These are phyloP conservation scores for Aspergillus aculeatus DNA, from an alignment of 2,329 filamentous ascomycete species.

Conservation along the genomic window DNA sequence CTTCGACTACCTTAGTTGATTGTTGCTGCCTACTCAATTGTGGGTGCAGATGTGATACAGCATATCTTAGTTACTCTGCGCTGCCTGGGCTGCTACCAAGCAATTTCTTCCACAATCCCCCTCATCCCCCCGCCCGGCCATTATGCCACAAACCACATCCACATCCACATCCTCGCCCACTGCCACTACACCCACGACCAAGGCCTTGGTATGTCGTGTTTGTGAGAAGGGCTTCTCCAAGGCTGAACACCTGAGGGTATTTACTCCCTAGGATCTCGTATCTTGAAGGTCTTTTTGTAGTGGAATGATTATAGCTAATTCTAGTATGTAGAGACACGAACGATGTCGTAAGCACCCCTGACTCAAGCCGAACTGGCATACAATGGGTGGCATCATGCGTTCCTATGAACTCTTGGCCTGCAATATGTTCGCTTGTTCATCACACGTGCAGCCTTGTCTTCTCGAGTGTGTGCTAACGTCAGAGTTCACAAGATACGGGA, in stretches of 20 bases:
- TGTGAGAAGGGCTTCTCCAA: constrained; percentile 46
- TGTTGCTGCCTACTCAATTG: background rate
- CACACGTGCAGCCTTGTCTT: background rate
- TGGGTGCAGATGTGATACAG: background rate
- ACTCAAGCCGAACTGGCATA: background rate
- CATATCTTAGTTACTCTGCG: background rate
- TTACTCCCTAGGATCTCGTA: constrained; percentile 9
- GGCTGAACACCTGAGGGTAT: constrained; percentile 43
- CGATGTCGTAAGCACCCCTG: constrained; percentile 38
- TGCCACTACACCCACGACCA: constrained; percentile 18
- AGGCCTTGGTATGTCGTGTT: constrained; percentile 38
- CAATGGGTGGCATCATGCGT: background rate
- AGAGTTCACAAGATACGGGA: constrained; percentile 36
- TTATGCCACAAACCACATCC: constrained; percentile 16
- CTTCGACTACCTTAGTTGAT: background rate
- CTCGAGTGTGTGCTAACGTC: constrained; percentile 15
- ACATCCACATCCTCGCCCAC: background rate
- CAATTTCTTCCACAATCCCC: background rate
- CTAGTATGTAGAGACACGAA: constrained; percentile 41
- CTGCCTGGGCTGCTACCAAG: background rate
- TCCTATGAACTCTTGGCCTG: background rate
- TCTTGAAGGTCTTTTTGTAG: background rate
- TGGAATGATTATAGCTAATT: constrained; percentile 18
- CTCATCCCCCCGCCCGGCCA: background rate
- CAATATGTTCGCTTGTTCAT: background rate